These are phyloP conservation scores for Oenanthe javanica DNA, from an alignment of 140 eudicot genomes.

Conservation along the genomic window DNA sequence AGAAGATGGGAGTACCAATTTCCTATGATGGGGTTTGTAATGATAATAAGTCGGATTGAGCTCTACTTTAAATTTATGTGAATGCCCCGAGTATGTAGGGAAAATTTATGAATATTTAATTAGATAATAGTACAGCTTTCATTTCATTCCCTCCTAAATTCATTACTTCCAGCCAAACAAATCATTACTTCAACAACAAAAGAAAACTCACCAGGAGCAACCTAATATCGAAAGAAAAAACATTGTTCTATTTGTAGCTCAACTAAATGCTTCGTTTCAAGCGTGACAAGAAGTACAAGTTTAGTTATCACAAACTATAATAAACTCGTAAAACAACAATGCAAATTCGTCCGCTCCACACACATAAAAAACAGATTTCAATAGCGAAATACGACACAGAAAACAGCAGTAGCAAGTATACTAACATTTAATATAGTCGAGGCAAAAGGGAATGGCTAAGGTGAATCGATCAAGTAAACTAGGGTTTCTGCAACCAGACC, in stretches of 20 bases:
- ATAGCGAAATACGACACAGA: background rate
- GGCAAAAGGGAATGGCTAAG: conserved; percentile 68
- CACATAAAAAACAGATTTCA: background rate
- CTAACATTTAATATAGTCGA: conserved; percentile 70
- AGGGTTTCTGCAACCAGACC: conserved; percentile 67
- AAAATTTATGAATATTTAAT: too few species aligned
- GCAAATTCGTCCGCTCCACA: too few species aligned
- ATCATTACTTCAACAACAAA: too few species aligned
- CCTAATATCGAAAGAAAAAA: background rate
- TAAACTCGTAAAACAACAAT: background rate
- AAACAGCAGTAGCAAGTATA: background rate
- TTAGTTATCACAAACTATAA: background rate
- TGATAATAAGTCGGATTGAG: background rate
- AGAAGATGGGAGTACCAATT: background rate
- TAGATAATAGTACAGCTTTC: background rate
- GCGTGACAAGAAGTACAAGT: too few species aligned
- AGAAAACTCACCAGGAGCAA: too few species aligned
- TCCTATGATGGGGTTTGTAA: background rate
- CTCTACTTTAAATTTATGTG: background rate
- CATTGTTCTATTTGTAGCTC: background rate
- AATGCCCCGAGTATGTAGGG: background rate
- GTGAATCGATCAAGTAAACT: conserved; percentile 68
- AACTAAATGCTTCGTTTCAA: background rate
- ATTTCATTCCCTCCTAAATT: background rate
- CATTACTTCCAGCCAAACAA: background rate